Evolutionary conservation across 805 yeast species (phyloP).

Genomic region (Saccharomycopsis babjevae): DNA sequence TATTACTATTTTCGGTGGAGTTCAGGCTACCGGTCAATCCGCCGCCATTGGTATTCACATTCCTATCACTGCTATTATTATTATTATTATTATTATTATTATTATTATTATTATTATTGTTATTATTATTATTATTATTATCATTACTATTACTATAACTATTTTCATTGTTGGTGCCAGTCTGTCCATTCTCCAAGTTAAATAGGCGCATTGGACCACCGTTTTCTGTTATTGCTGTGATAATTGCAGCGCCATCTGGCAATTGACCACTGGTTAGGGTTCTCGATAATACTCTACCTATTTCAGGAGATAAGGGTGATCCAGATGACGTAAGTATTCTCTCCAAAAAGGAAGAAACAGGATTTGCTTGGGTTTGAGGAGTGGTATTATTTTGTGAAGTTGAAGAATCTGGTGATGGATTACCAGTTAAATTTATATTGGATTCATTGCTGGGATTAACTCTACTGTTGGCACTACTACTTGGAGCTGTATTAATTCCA

Average conservation of each 20-base stretch:
- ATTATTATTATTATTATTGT: neutral
- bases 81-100: neutral
- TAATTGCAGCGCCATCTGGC: neutral
- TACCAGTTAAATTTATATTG: neutral
- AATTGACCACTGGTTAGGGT: neutral
- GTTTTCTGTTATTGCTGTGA: neutral
- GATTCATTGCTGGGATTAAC: neutral
- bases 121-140: neutral
- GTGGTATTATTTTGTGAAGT: neutral
- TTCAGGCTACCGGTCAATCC: neutral
- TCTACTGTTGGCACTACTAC: neutral
- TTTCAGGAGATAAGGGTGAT: neutral
- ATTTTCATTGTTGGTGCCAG: neutral
- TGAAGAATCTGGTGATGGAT: neutral
- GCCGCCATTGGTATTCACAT: neutral
- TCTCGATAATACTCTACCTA: neutral
- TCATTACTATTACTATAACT: neutral
- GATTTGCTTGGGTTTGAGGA: neutral
- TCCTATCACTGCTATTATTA: neutral
- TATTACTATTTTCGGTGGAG: neutral
- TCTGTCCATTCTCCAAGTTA: neutral
- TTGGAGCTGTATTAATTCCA: neutral
- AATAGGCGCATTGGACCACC: neutral
- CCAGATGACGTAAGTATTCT: neutral
- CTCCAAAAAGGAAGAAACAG: neutral